phyloP scores from a whole-genome alignment of 441 rosid species.

The Daphne laureola region DNA sequence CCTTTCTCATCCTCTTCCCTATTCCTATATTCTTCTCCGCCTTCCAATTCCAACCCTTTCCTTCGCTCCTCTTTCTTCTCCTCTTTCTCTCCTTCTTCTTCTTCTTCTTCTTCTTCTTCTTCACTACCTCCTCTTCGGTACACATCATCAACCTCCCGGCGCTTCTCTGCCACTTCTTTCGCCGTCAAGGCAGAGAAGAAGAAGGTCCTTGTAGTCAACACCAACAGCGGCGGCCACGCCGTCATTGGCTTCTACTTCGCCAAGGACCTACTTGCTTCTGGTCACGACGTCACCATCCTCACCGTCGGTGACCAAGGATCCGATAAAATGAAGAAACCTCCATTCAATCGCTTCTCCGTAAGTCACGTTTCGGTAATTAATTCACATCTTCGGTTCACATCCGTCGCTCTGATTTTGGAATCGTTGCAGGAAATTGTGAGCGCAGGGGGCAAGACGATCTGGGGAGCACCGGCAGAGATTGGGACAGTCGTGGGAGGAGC shows the following conservation, averaged over 20 bases:
- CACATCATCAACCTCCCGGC: constrained; percentile 22
- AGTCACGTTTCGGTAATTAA: neutral
- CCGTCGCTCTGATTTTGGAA: neutral
- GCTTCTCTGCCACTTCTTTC: constrained; percentile 24
- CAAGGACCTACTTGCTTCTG: constrained; percentile 67
- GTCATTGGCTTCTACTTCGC: constrained; percentile 88
- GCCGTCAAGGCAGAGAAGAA: constrained; percentile 61
- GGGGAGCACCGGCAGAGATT: constrained; percentile 80
- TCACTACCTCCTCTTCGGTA: constrained; percentile 16
- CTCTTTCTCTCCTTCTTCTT: constrained; percentile 13
- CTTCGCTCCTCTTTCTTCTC: constrained; percentile 12
- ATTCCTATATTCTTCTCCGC: constrained; percentile 30
- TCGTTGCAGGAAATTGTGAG: constrained; percentile 61
- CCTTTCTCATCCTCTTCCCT: constrained; percentile 35
- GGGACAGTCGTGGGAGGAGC: constrained; percentile 57
- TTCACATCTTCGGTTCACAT: neutral
- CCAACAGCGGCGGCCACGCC: constrained; percentile 87
- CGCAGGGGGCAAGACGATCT: constrained; percentile 74
- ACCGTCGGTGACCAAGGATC: constrained; percentile 81
- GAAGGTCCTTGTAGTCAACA: constrained; percentile 77
- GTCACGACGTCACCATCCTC: constrained; percentile 67
- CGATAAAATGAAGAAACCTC: constrained; percentile 91
- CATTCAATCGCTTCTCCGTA: constrained; percentile 79
- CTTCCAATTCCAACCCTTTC: constrained; percentile 18
- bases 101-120: constrained; percentile 24